phyloP scores from a whole-genome alignment of 306 rosid species.

The Begonia masoniana region DNA sequence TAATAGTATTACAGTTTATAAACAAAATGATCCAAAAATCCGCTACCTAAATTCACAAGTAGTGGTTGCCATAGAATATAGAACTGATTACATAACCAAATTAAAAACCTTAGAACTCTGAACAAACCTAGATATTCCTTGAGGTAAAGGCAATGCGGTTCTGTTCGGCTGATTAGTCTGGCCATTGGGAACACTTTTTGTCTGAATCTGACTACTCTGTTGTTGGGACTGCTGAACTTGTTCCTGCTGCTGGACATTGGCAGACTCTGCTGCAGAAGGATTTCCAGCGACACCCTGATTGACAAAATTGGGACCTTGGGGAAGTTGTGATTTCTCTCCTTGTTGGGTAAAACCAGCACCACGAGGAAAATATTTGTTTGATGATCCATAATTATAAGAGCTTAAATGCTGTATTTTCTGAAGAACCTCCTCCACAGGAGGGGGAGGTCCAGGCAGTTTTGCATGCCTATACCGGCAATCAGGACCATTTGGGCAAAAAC shows the following conservation, averaged over 20 bases:
- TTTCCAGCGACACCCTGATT: conserved; percentile 57
- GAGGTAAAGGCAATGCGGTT: conserved; percentile 73
- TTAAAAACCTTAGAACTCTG: conserved; percentile 63
- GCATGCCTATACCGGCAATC: conserved; percentile 99
- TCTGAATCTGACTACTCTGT: conserved; percentile 47
- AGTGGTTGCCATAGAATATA: conserved; percentile 1
- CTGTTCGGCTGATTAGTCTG: conserved; percentile 64
- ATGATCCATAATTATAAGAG: conserved; percentile 53
- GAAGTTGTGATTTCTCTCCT: conserved; percentile 58
- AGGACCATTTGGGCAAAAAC: conserved; percentile 97
- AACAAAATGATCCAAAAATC: too few relatives aligned
- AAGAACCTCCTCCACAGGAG: conserved; percentile 92
- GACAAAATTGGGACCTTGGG: conserved; percentile 39
- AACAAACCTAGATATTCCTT: conserved; percentile 97
- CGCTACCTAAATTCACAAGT: too few relatives aligned
- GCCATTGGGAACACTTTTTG: conserved; percentile 49
- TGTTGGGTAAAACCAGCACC: conserved; percentile 52
- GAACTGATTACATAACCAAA: conserved; percentile 28
- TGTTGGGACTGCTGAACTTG: conserved; percentile 69
- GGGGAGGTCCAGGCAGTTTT: conserved; percentile 91
- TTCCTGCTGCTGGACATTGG: conserved; percentile 69
- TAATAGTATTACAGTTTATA: too few relatives aligned
- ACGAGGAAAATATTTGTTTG: conserved; percentile 66
- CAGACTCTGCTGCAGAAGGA: conserved; percentile 59
- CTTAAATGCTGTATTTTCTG: conserved; percentile 87